These are phyloP conservation scores for Arabis hirsuta DNA, from an alignment of 345 rosid genomes.

Conservation along the genomic window DNA sequence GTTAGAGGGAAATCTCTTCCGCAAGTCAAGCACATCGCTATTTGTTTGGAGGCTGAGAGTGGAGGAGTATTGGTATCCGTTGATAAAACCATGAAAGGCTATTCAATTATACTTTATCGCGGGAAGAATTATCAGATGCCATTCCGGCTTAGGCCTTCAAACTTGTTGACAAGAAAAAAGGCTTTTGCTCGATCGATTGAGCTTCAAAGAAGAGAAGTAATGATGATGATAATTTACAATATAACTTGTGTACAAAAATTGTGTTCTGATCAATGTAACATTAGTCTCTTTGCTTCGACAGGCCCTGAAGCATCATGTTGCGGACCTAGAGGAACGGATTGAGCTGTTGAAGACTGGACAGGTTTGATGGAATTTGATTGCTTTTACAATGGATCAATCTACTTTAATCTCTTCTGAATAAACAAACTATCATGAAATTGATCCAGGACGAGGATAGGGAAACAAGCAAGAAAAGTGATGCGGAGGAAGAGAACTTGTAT, in stretches of 20 bases:
- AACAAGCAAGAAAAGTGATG: constrained; percentile 47
- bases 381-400: background rate
- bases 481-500: constrained; percentile 41
- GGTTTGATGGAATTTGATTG: constrained; percentile 22
- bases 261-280: constrained; percentile 16
- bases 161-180: constrained; percentile 74
- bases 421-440: constrained; percentile 6
- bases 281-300: constrained; percentile 41
- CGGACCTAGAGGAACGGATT: constrained; percentile 65
- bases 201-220: constrained; percentile 93
- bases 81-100: constrained; percentile 81
- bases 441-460: constrained; percentile 54
- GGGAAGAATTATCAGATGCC: constrained; percentile 88
- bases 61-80: constrained; percentile 84
- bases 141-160: constrained; percentile 58
- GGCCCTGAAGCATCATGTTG: constrained; percentile 80
- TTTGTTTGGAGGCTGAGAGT: constrained; percentile 89
- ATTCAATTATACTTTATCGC: constrained; percentile 74
- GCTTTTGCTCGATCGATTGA: constrained; percentile 86
- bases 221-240: background rate
- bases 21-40: constrained; percentile 81
- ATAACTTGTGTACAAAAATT: constrained; percentile 15
- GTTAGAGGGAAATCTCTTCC: constrained; percentile 63
- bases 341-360: constrained; percentile 55
- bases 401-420: background rate